Percentiles rank a stretch among this genome's conserved stretches.
Conservation (phyloP, 2,329 filamentous ascomycete genomes). For the Botrytis sinoallii region DNA sequence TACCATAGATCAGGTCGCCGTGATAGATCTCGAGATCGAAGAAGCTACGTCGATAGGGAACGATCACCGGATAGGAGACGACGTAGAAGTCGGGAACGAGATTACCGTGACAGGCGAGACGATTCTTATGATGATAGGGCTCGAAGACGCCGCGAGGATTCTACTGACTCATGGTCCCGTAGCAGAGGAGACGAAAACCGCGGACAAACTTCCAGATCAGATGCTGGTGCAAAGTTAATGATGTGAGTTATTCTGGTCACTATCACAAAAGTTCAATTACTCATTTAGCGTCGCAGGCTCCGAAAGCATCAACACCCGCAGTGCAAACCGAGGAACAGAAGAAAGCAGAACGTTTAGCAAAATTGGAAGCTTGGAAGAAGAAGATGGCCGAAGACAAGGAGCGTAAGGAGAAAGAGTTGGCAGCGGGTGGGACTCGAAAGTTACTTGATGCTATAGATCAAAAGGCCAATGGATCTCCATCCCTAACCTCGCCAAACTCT, state of each 20-base stretch:
- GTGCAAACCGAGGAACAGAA: slow-evolving; percentile 67
- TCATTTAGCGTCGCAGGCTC: slow-evolving; percentile 43
- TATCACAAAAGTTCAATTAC: slow-evolving; percentile 2
- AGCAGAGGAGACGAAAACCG: slow-evolving; percentile 64
- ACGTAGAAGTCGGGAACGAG: slow-evolving; percentile 64
- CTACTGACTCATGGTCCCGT: slow-evolving; percentile 66
- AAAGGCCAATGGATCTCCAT: slow-evolving; percentile 51
- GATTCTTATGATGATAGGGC: slow-evolving; percentile 63
- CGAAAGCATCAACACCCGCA: slow-evolving; percentile 51
- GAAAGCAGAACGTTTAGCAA: slow-evolving; percentile 76
- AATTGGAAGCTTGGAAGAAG: slow-evolving; percentile 88
- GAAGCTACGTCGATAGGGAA: slow-evolving; percentile 54
- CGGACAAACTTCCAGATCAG: slow-evolving; percentile 51
- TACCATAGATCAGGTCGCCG: slow-evolving; percentile 59
- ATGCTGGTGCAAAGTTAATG: slow-evolving; percentile 47
- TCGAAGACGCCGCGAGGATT: slow-evolving; percentile 63
- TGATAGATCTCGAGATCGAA: slow-evolving; percentile 63
- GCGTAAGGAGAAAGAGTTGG: slow-evolving; percentile 67
- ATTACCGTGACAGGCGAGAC: slow-evolving; percentile 68
- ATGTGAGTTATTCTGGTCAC: slow-evolving; percentile 48
- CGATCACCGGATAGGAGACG: slow-evolving; percentile 56
- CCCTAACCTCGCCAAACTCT: slow-evolving; percentile 50
- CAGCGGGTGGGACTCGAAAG: slow-evolving; percentile 61
- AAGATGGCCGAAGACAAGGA: slow-evolving; percentile 74
- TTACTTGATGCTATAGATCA: slow-evolving; percentile 72